phyloP scores from a whole-genome alignment of 2,329 filamentous ascomycete genomes.

The Penicillium sp. region DNA sequence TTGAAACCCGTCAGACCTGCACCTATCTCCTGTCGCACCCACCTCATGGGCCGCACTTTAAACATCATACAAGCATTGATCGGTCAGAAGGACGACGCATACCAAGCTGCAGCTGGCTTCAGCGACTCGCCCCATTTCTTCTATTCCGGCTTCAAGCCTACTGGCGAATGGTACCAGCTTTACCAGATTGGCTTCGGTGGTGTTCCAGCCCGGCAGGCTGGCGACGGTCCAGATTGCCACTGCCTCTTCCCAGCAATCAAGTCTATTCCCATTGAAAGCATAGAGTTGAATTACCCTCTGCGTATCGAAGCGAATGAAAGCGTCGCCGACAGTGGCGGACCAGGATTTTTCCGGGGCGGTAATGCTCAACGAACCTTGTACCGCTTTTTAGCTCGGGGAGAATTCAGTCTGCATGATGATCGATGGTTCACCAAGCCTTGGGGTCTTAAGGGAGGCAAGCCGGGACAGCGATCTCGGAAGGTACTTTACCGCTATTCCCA shows the following conservation, averaged over 20 bases:
- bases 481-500: constrained; percentile 44
- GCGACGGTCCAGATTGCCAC: constrained; percentile 53
- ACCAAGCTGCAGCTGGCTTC: constrained; percentile 52
- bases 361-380: constrained; percentile 52
- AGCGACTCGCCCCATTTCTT: constrained; percentile 54
- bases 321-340: constrained; percentile 49
- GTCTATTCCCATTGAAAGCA: constrained; percentile 50
- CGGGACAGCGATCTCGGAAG: constrained; percentile 47
- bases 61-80: constrained; percentile 54
- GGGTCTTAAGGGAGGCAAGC: constrained; percentile 50
- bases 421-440: constrained; percentile 53
- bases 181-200: constrained; percentile 55
- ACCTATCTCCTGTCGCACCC: constrained; percentile 49
- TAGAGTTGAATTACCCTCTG: constrained; percentile 51
- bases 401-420: constrained; percentile 52
- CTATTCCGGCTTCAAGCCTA: constrained; percentile 51
- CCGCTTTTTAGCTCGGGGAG: constrained; percentile 47
- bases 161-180: constrained; percentile 51
- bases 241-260: constrained; percentile 54
- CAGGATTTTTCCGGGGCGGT: constrained; percentile 50
- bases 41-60: constrained; percentile 50
- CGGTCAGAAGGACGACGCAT: constrained; percentile 48
- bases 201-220: constrained; percentile 48
- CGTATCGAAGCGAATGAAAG: constrained; percentile 52
- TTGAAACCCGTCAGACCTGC: constrained; percentile 50